These are phyloP conservation scores for Pinus albicaulis DNA, from an alignment of 75 land plant species.

Conservation along the genomic window DNA sequence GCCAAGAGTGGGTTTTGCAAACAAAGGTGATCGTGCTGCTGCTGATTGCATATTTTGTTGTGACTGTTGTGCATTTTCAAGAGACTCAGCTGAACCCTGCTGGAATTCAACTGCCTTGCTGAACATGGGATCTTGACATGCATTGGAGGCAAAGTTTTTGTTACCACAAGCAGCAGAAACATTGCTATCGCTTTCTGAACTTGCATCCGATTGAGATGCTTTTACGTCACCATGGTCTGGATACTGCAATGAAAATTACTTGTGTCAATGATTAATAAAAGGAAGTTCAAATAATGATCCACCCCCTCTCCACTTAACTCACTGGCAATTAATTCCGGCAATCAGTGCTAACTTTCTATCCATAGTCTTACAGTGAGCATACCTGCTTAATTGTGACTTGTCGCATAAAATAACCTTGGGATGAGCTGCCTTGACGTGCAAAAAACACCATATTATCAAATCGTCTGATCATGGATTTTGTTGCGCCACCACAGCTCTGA, in stretches of 20 bases:
- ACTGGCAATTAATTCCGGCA: neutral
- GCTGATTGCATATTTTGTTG: neutral
- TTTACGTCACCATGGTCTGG: constrained; percentile 5
- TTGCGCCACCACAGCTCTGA: constrained; percentile 44
- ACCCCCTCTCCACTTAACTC: neutral
- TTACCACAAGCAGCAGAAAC: neutral
- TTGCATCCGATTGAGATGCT: neutral
- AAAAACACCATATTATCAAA: constrained; percentile 41
- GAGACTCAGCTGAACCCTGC: constrained; percentile 15
- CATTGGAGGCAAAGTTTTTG: constrained; percentile 3
- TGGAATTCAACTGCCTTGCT: constrained; percentile 26
- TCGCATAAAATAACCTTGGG: constrained; percentile 45
- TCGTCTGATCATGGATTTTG: constrained; percentile 29
- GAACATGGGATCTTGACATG: constrained; percentile 10
- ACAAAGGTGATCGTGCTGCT: constrained; percentile 17
- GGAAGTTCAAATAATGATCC: neutral
- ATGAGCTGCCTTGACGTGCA: constrained; percentile 45
- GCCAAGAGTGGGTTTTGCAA: constrained; percentile 21
- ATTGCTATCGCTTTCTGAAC: neutral
- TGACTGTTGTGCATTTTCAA: neutral
- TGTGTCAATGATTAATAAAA: neutral
- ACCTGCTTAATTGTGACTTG: constrained; percentile 34
- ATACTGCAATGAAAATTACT: constrained; percentile 3
- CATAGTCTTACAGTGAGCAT: neutral
- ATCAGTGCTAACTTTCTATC: constrained; percentile 1